These are phyloP conservation scores for Aspergillus ochraceus DNA, from an alignment of 2,329 filamentous ascomycete species.

Conservation along the genomic window DNA sequence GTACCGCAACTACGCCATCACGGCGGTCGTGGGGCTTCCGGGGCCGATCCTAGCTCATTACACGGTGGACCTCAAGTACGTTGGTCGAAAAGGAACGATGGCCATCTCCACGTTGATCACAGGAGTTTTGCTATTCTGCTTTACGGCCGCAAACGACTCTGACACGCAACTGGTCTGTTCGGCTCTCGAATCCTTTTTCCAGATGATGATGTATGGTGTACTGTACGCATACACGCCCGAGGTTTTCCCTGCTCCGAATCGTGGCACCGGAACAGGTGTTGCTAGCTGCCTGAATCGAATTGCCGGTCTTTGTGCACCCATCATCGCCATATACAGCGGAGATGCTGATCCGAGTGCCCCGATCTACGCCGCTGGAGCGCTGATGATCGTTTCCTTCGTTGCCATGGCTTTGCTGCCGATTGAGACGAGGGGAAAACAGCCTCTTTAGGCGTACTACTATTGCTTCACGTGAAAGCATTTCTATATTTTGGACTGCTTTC, in stretches of 20 bases:
- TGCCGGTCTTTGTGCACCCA: conserved; percentile 43
- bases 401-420: not conserved
- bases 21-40: conserved; percentile 72
- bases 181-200: conserved; percentile 55
- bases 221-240: conserved; percentile 58
- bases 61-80: conserved; percentile 68
- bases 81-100: conserved; percentile 60
- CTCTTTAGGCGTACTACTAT: not conserved
- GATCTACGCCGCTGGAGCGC: not conserved
- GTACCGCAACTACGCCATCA: conserved; percentile 82
- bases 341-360: not conserved
- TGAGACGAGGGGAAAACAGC: not conserved
- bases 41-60: conserved; percentile 74
- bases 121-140: conserved; percentile 56
- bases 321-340: conserved; percentile 29
- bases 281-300: conserved; percentile 42
- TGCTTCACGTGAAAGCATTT: too few relatives aligned
- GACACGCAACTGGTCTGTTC: conserved; percentile 51
- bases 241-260: conserved; percentile 53
- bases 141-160: conserved; percentile 51
- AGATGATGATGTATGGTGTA: conserved; percentile 55
- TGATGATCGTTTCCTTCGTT: not conserved
- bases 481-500: too few relatives aligned
- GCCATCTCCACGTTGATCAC: conserved; percentile 53
- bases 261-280: conserved; percentile 53